Conservation (phyloP, 257 asterid genomes). For the Lavandula angustifolia region DNA sequence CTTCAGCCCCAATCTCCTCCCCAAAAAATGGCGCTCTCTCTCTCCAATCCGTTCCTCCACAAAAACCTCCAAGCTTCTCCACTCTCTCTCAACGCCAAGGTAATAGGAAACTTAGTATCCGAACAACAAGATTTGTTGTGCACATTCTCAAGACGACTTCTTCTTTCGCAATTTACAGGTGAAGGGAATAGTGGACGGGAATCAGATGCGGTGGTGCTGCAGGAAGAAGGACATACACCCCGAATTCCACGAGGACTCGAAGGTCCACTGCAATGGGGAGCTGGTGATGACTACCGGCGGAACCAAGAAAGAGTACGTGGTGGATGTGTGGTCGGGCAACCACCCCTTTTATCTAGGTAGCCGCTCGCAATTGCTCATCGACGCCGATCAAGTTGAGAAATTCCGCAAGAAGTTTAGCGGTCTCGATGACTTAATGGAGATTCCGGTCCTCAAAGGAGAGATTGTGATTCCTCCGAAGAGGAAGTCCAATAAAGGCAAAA, state of each 20-base stretch:
- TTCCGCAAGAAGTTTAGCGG: slow-evolving; percentile 78
- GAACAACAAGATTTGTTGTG: background rate
- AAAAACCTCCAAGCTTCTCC: slow-evolving; percentile 46
- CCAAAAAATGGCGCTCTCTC: slow-evolving; percentile 62
- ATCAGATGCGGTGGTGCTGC: slow-evolving; percentile 63
- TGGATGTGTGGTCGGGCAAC: slow-evolving; percentile 97
- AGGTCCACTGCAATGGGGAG: slow-evolving; percentile 91
- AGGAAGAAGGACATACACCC: slow-evolving; percentile 95
- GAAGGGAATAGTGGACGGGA: slow-evolving; percentile 49
- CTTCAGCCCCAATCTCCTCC: slow-evolving; percentile 22
- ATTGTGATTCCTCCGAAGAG: slow-evolving; percentile 76
- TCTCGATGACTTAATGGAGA: slow-evolving; percentile 64
- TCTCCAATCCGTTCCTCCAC: slow-evolving; percentile 67
- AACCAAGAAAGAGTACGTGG: slow-evolving; percentile 83
- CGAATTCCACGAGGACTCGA: slow-evolving; percentile 65
- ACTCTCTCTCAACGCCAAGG: slow-evolving; percentile 51
- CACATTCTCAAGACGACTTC: background rate
- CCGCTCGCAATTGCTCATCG: slow-evolving; percentile 56
- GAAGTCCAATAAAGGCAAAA: slow-evolving; percentile 59
- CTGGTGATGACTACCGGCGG: slow-evolving; percentile 97
- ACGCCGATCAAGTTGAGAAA: slow-evolving; percentile 86
- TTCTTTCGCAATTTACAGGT: slow-evolving; percentile 40
- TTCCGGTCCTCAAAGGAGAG: slow-evolving; percentile 93
- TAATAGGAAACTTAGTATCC: background rate
- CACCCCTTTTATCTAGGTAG: slow-evolving; percentile 93